A percentile compares a stretch with the other conserved stretches of the same genome.
These are phyloP conservation scores for Capsicum baccatum DNA, from an alignment of 257 asterid species.

Conservation along the genomic window DNA sequence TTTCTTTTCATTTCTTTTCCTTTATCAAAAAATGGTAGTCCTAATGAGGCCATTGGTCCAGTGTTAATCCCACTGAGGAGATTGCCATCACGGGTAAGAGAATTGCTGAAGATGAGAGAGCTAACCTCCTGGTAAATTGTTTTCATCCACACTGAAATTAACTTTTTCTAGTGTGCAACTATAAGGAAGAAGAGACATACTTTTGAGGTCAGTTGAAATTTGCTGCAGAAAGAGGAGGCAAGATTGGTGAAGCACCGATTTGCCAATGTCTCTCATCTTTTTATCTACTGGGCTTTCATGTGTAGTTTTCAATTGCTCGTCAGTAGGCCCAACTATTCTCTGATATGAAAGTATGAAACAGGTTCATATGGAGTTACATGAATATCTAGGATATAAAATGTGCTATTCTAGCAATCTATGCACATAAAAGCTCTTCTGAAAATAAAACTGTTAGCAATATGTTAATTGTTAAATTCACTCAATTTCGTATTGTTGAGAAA, in stretches of 20 bases:
- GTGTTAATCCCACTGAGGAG: conserved; percentile 72
- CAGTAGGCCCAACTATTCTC: background rate
- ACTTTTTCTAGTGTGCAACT: conserved; percentile 10
- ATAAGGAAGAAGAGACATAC: background rate
- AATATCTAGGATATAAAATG: conserved; percentile 13
- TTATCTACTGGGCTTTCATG: conserved; percentile 23
- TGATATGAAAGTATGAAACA: conserved; percentile 24
- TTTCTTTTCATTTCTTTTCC: conserved; percentile 1
- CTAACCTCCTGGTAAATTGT: conserved; percentile 66
- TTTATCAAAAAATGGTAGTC: background rate
- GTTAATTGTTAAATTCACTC: conserved; percentile 27
- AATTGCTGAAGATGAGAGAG: conserved; percentile 70
- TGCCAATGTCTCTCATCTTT: conserved; percentile 18
- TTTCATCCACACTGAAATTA: conserved; percentile 10
- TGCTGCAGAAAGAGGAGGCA: conserved; percentile 17
- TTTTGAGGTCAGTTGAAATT: conserved; percentile 1
- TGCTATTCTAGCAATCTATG: background rate
- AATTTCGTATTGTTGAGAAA: background rate
- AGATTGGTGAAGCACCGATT: conserved; percentile 14
- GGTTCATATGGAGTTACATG: background rate
- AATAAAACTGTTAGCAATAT: conserved; percentile 14
- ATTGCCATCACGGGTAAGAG: conserved; percentile 42
- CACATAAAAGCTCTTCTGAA: background rate
- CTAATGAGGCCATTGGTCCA: conserved; percentile 40
- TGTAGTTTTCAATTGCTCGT: conserved; percentile 13